Evolutionary conservation across 257 asterid species (phyloP).

Genomic region (Rauvolfia tetraphylla): DNA sequence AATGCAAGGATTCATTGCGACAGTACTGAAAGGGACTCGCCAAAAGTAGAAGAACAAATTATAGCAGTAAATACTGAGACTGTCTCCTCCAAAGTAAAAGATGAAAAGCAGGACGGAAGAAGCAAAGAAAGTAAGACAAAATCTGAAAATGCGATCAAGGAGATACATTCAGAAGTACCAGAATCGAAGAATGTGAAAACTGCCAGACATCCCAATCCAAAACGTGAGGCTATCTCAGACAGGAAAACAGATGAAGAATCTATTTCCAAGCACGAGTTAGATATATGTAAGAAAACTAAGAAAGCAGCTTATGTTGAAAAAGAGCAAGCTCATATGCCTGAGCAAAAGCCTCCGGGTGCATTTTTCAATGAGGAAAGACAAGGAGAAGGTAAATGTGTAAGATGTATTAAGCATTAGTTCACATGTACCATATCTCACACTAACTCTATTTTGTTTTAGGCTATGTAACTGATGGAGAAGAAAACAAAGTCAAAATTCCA

Average conservation of each 20-base stretch:
- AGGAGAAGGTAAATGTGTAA: constrained; percentile 37
- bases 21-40: neutral
- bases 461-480: constrained; percentile 28
- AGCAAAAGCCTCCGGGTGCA: constrained; percentile 28
- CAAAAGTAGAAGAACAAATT: constrained; percentile 6
- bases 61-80: constrained; percentile 12
- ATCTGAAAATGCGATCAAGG: constrained; percentile 9
- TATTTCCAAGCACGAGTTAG: constrained; percentile 24
- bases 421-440: neutral
- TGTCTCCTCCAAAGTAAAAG: constrained; percentile 18
- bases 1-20: constrained; percentile 35
- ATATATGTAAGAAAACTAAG: constrained; percentile 16
- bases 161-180: constrained; percentile 10
- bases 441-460: constrained; percentile 28
- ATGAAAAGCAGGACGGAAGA: constrained; percentile 18
- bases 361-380: constrained; percentile 27
- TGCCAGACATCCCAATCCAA: constrained; percentile 15
- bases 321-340: constrained; percentile 24
- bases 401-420: neutral
- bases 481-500: constrained; percentile 18
- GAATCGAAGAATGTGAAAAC: constrained; percentile 26
- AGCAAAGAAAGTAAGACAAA: constrained; percentile 12
- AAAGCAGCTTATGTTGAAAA: constrained; percentile 17
- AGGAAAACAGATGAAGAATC: constrained; percentile 18
- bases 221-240: constrained; percentile 11